Evolutionary conservation across 1,139 yeast genomes (phyloP).

Genomic region (Pichia sp.): DNA sequence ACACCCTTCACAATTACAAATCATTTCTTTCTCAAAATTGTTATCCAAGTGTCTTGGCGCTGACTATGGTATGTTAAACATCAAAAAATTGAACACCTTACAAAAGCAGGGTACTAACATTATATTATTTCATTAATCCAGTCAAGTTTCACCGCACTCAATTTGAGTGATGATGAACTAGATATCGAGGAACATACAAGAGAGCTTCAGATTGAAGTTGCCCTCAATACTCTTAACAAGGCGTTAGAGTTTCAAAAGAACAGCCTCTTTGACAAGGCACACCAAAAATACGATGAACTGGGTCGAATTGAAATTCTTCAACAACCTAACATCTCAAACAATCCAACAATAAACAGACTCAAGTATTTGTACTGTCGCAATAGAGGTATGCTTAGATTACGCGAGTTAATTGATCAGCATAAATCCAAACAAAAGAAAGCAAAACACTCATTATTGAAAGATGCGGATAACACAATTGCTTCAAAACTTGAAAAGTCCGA

Average conservation of each 20-base stretch:
- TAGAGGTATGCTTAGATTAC: conserved; percentile 67
- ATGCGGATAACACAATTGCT: background rate
- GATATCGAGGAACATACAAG: conserved; percentile 86
- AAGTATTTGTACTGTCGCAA: conserved; percentile 78
- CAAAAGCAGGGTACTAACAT: background rate
- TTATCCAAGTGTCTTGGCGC: too few species aligned
- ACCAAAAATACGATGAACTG: conserved; percentile 52
- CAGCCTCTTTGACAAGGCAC: conserved; percentile 47
- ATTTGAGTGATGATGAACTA: conserved; percentile 66
- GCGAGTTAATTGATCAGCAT: conserved; percentile 38
- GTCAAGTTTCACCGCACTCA: conserved; percentile 63
- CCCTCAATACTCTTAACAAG: conserved; percentile 66
- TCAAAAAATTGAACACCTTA: background rate
- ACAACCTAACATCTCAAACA: conserved; percentile 38
- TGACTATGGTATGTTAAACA: background rate
- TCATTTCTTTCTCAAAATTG: too few species aligned
- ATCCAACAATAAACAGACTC: conserved; percentile 67
- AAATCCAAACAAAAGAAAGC: conserved; percentile 2
- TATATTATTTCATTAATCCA: background rate
- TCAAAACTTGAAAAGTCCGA: background rate
- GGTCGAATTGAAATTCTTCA: conserved; percentile 62
- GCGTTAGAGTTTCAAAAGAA: conserved; percentile 63
- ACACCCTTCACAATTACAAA: too few species aligned
- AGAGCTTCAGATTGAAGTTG: conserved; percentile 83
- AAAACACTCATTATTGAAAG: background rate